A percentile compares a stretch with the other conserved stretches of the same genome.
Evolutionary conservation across 2,329 filamentous ascomycete species (phyloP).

Genomic region (Stromatinia cepivora): DNA sequence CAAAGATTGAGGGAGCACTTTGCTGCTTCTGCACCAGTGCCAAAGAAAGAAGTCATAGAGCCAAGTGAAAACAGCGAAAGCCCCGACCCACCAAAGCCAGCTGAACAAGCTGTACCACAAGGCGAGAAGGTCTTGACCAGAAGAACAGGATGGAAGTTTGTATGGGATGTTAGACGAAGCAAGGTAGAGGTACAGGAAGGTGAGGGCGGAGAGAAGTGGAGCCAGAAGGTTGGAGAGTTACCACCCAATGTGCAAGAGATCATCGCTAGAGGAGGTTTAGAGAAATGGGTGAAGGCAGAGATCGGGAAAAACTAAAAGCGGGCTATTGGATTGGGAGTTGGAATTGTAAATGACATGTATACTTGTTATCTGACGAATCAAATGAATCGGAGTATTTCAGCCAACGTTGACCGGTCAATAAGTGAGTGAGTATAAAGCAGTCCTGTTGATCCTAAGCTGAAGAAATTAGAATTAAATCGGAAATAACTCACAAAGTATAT

Average conservation of each 20-base stretch:
- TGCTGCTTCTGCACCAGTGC: constrained; percentile 40
- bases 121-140: constrained; percentile 60
- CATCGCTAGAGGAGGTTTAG: constrained; percentile 73
- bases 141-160: constrained; percentile 78
- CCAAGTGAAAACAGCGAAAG: constrained; percentile 52
- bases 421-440: no score
- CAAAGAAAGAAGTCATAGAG: constrained; percentile 49
- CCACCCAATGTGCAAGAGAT: constrained; percentile 86
- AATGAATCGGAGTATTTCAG: neutral
- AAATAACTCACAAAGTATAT: neutral
- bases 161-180: constrained; percentile 76
- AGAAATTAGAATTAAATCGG: neutral
- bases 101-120: constrained; percentile 43
- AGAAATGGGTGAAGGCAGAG: constrained; percentile 67
- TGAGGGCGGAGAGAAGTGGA: constrained; percentile 63
- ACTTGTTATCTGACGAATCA: neutral
- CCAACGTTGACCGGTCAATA: no score
- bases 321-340: neutral
- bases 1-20: constrained; percentile 65
- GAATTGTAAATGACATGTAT: neutral
- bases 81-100: constrained; percentile 51
- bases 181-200: constrained; percentile 72
- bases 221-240: constrained; percentile 77
- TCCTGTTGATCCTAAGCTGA: neutral
- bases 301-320: constrained; percentile 27